phyloP scores from a whole-genome alignment of 2,329 filamentous ascomycete genomes.

The Fusarium sp. region DNA sequence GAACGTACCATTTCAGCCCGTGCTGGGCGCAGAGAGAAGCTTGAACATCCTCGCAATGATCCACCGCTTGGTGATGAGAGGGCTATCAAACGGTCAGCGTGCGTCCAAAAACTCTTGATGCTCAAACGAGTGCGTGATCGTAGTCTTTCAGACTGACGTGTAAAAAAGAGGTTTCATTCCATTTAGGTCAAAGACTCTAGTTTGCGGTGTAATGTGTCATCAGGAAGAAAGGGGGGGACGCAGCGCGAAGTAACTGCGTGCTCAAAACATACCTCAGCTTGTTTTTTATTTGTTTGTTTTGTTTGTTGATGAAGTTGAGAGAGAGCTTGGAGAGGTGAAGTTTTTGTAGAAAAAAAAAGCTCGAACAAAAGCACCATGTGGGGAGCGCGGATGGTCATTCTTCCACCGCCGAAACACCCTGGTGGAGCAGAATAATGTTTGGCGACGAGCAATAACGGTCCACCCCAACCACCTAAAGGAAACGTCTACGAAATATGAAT shows the following conservation, averaged over 20 bases:
- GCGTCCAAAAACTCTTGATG: slow-evolving; percentile 13
- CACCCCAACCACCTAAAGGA: slow-evolving; percentile 9
- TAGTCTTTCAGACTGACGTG: slow-evolving; percentile 88
- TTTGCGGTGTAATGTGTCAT: slow-evolving; percentile 90
- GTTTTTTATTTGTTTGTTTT: slow-evolving; percentile 23
- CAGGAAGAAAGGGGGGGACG: slow-evolving; percentile 57
- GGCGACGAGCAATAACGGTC: slow-evolving; percentile 24
- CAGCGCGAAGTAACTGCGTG: slow-evolving; percentile 17
- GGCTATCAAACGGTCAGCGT: slow-evolving; percentile 44
- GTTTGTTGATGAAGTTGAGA: slow-evolving; percentile 36
- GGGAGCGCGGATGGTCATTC: slow-evolving; percentile 23
- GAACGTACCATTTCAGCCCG: slow-evolving; percentile 47
- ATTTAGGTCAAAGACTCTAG: slow-evolving; percentile 95
- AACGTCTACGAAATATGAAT: slow-evolving; percentile 24
- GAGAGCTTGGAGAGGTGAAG: slow-evolving; percentile 26
- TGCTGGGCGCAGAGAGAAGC: not conserved
- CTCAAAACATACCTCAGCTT: slow-evolving; percentile 42
- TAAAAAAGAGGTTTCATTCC: slow-evolving; percentile 81
- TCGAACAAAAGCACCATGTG: slow-evolving; percentile 42
- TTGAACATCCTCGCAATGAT: slow-evolving; percentile 39
- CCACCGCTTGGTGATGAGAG: slow-evolving; percentile 43
- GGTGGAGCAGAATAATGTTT: slow-evolving; percentile 17
- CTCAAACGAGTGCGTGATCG: slow-evolving; percentile 31
- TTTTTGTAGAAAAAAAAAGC: slow-evolving; percentile 43
- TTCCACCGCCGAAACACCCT: slow-evolving; percentile 22